A percentile compares a stretch with the other conserved stretches of the same genome.
These are phyloP conservation scores for Wickerhamomyces sp. DNA, from an alignment of 1,139 yeast species.

Conservation along the genomic window DNA sequence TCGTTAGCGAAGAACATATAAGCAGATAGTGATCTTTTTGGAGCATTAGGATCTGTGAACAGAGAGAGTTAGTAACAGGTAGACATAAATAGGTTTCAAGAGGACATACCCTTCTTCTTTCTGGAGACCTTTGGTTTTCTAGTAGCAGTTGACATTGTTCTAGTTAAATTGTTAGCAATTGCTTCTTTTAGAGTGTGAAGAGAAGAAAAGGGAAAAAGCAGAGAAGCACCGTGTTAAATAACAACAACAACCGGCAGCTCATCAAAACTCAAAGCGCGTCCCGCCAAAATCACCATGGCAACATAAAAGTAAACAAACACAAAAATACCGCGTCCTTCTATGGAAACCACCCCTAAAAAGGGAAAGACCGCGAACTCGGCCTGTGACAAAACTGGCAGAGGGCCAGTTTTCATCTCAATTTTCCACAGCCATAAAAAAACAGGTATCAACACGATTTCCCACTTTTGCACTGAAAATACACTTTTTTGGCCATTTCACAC, in stretches of 20 bases:
- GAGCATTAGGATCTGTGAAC: slow-evolving; percentile 78
- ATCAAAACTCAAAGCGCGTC: not conserved
- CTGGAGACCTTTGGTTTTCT: slow-evolving; percentile 29
- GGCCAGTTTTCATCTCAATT: not conserved
- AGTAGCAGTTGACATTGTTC: slow-evolving; percentile 33
- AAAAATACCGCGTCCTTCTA: not conserved
- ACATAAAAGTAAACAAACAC: not conserved
- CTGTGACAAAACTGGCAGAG: no score
- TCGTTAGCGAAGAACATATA: slow-evolving; percentile 99
- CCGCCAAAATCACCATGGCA: not conserved
- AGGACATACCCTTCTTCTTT: slow-evolving; percentile 28
- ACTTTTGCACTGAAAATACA: not conserved
- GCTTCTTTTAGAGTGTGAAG: not conserved
- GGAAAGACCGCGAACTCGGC: no score
- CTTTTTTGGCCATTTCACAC: no score
- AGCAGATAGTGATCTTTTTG: slow-evolving; percentile 96
- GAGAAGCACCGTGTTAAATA: not conserved
- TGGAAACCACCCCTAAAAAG: not conserved
- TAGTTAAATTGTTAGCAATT: slow-evolving; percentile 2
- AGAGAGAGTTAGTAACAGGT: no score
- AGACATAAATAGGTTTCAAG: no score
- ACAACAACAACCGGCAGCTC: no score
- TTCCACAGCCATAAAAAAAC: not conserved
- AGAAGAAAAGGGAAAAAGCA: slow-evolving; percentile 1
- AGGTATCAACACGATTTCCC: slow-evolving; percentile 2